Conservation (phyloP, 768 basidiomycete genomes). For the Inosperma sp. region DNA sequence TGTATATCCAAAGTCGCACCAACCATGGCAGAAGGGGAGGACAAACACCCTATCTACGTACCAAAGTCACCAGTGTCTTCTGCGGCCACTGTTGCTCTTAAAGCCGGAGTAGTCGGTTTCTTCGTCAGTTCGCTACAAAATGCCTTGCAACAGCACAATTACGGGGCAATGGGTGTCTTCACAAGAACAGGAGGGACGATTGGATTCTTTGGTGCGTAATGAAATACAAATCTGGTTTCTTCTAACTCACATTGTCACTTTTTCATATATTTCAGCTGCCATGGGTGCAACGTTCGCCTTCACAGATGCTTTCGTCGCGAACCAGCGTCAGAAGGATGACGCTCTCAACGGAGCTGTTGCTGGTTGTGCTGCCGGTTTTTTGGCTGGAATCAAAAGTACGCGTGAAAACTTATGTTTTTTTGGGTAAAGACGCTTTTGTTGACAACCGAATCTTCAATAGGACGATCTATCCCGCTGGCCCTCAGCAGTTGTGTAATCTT, state of each 20-base stretch:
- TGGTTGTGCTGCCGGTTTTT: slow-evolving; percentile 90
- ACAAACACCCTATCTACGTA: slow-evolving; percentile 31
- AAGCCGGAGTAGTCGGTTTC: slow-evolving; percentile 60
- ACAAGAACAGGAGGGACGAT: slow-evolving; percentile 87
- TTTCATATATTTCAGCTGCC: slow-evolving; percentile 50
- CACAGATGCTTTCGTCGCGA: slow-evolving; percentile 77
- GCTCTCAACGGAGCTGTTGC: slow-evolving; percentile 78
- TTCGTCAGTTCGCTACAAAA: slow-evolving; percentile 72
- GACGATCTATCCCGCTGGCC: slow-evolving; percentile 79
- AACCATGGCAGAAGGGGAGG: slow-evolving; percentile 34
- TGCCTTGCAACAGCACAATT: slow-evolving; percentile 69
- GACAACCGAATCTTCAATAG: slow-evolving; percentile 33
- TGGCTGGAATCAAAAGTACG: slow-evolving; percentile 81
- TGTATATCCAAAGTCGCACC: too few relatives aligned
- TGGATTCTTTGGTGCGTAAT: slow-evolving; percentile 80
- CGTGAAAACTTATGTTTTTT: slow-evolving; percentile 1
- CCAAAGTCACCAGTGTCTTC: slow-evolving; percentile 53
- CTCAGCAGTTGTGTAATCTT: slow-evolving; percentile 73
- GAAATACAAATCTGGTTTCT: background rate
- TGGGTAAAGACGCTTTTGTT: background rate
- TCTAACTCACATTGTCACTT: slow-evolving; percentile 2
- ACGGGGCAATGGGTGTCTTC: slow-evolving; percentile 80
- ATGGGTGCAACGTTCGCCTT: slow-evolving; percentile 86
- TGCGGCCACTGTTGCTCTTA: slow-evolving; percentile 55
- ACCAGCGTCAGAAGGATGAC: slow-evolving; percentile 75